phyloP scores from a whole-genome alignment of 2,329 filamentous ascomycete species.

The Alternaria gansuensis region DNA sequence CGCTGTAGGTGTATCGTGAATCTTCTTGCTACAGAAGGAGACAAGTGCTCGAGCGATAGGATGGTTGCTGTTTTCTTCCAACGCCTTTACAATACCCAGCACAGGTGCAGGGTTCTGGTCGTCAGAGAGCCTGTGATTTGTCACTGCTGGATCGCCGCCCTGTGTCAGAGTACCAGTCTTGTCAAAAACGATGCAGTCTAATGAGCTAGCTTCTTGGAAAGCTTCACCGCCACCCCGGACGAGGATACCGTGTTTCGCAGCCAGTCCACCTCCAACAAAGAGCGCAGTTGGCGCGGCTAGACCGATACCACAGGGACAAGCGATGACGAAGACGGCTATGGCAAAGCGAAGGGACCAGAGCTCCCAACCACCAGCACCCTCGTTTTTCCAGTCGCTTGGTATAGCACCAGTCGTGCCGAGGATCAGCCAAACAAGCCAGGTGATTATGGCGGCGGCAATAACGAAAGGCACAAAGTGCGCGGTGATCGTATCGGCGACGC shows the following conservation, averaged over 20 bases:
- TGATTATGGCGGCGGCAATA: conserved; percentile 72
- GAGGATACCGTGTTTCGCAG: conserved; percentile 80
- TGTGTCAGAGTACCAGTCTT: conserved; percentile 86
- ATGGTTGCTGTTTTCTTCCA: conserved; percentile 78
- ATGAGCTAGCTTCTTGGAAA: conserved; percentile 81
- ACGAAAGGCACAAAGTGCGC: conserved; percentile 80
- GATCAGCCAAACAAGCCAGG: conserved; percentile 75
- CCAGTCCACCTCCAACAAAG: conserved; percentile 82
- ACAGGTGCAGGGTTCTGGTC: conserved; percentile 50
- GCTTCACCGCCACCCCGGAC: conserved; percentile 86
- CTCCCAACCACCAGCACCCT: conserved; percentile 68
- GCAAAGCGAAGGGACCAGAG: conserved; percentile 83
- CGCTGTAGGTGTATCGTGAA: conserved; percentile 28
- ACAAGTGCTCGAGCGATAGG: conserved; percentile 77
- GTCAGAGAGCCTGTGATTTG: conserved; percentile 58
- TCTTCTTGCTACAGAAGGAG: conserved; percentile 63
- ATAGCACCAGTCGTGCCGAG: conserved; percentile 69
- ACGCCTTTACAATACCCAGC: conserved; percentile 65
- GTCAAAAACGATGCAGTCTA: conserved; percentile 85
- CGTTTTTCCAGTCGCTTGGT: conserved; percentile 64
- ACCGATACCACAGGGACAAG: conserved; percentile 83
- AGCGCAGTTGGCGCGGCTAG: conserved; percentile 86
- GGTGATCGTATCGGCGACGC: conserved; percentile 75
- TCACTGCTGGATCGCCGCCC: conserved; percentile 74
- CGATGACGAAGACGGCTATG: conserved; percentile 86